phyloP scores from a whole-genome alignment of 257 asterid species.

The Solanum gracilifrons region DNA sequence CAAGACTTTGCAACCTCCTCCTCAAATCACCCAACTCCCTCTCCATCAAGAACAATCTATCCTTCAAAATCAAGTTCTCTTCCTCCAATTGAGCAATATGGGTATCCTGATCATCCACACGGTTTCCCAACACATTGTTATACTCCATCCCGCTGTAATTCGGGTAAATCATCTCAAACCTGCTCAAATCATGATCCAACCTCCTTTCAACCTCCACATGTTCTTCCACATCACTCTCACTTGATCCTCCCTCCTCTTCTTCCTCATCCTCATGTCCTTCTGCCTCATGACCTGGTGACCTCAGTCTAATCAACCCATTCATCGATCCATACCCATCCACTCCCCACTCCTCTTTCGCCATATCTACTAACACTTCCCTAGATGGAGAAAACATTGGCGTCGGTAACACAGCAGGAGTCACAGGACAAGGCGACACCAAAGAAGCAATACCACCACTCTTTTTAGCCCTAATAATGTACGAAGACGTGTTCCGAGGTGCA shows the following conservation, averaged over 20 bases:
- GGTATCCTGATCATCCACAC: slow-evolving; percentile 74
- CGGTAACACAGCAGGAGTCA: slow-evolving; percentile 66
- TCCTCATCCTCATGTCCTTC: slow-evolving; percentile 51
- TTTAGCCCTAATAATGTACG: slow-evolving; percentile 57
- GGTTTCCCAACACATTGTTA: slow-evolving; percentile 55
- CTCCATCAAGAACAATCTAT: slow-evolving; percentile 71
- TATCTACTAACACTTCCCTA: slow-evolving; percentile 66
- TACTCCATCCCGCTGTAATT: slow-evolving; percentile 31
- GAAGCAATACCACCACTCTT: slow-evolving; percentile 80
- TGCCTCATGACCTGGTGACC: slow-evolving; percentile 56
- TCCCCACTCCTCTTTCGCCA: slow-evolving; percentile 91
- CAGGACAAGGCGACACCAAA: slow-evolving; percentile 68
- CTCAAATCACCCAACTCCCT: slow-evolving; percentile 60
- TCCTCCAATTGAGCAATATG: slow-evolving; percentile 77
- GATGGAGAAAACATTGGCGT: slow-evolving; percentile 81
- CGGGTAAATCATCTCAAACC: slow-evolving; percentile 78
- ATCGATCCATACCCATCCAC: slow-evolving; percentile 84
- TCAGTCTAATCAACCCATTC: slow-evolving; percentile 75
- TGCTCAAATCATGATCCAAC: slow-evolving; percentile 72
- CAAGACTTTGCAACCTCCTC: slow-evolving; percentile 59
- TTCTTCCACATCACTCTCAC: slow-evolving; percentile 82
- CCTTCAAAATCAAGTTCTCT: slow-evolving; percentile 67
- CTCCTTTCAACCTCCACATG: slow-evolving; percentile 78
- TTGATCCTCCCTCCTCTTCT: slow-evolving; percentile 60
- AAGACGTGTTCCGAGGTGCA: slow-evolving; percentile 66